phyloP scores from a whole-genome alignment of 2,329 filamentous ascomycete species.

The Tolypocladium ovalisporum region DNA sequence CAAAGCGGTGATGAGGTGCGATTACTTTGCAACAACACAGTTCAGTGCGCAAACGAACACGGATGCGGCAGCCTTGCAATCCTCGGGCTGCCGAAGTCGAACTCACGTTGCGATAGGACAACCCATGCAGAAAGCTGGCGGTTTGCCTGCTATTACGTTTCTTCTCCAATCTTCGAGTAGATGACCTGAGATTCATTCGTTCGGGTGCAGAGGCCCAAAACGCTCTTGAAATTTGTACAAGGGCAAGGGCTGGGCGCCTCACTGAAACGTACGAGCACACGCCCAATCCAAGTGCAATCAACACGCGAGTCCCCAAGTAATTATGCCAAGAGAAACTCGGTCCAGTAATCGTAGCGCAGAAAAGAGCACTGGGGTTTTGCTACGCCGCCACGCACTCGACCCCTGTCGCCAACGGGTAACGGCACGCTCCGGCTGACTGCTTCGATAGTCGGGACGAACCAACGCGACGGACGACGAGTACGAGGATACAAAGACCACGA shows the following conservation, averaged over 20 bases:
- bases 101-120: neutral
- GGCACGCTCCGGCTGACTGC: neutral
- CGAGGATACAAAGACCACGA: neutral
- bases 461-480: neutral
- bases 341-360: neutral
- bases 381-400: neutral
- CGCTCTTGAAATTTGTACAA: neutral
- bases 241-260: no score
- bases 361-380: neutral
- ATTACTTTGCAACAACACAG: neutral
- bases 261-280: no score
- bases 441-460: no score
- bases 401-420: neutral
- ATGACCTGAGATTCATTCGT: neutral
- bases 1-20: neutral
- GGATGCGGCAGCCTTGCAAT: neutral
- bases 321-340: no score
- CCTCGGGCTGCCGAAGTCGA: neutral
- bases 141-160: neutral
- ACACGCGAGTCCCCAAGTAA: no score
- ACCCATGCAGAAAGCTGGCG: neutral
- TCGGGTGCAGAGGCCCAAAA: neutral
- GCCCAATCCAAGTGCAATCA: no score
- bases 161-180: neutral
- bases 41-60: neutral